Conservation (phyloP, 2,329 filamentous ascomycete genomes). For the Pestalotiopsis sp. region DNA sequence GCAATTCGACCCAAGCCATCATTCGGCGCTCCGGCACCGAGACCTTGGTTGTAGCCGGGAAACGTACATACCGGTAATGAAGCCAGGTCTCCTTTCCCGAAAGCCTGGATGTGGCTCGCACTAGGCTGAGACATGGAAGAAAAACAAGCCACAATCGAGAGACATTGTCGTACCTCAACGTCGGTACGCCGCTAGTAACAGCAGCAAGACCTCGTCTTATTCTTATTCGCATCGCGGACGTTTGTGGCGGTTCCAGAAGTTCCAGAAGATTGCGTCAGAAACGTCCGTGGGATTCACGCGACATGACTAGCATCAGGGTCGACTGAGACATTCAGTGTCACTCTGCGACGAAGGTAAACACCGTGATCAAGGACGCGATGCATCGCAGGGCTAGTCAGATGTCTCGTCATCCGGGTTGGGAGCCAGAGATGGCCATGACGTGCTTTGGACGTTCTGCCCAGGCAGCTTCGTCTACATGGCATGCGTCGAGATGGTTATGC, state of each 20-base stretch:
- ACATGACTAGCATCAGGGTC: constrained; percentile 1
- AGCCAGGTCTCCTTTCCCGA: not conserved
- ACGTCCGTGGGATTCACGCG: not conserved
- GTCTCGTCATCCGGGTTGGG: not conserved
- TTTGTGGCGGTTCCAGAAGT: not conserved
- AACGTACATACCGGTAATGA: too few species aligned
- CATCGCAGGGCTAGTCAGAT: not conserved
- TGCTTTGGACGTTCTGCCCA: not conserved
- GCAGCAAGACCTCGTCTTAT: not conserved
- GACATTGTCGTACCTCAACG: not conserved
- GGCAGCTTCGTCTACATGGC: not conserved
- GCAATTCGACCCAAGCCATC: not conserved
- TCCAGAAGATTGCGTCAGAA: not conserved
- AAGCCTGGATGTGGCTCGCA: constrained; percentile 1
- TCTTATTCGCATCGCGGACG: not conserved
- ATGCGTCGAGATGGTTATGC: not conserved
- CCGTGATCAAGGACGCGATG: not conserved
- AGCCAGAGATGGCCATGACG: not conserved
- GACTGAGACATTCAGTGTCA: not conserved
- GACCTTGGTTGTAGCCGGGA: not conserved
- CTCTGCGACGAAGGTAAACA: not conserved
- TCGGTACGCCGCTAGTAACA: not conserved
- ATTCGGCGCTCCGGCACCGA: not conserved
- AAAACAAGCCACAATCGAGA: not conserved
- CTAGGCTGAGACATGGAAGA: not conserved